Percentiles rank a stretch among this genome's conserved stretches.
Conservation (phyloP, 768 basidiomycete species). For the Boletus pseudo-olivaceus region DNA sequence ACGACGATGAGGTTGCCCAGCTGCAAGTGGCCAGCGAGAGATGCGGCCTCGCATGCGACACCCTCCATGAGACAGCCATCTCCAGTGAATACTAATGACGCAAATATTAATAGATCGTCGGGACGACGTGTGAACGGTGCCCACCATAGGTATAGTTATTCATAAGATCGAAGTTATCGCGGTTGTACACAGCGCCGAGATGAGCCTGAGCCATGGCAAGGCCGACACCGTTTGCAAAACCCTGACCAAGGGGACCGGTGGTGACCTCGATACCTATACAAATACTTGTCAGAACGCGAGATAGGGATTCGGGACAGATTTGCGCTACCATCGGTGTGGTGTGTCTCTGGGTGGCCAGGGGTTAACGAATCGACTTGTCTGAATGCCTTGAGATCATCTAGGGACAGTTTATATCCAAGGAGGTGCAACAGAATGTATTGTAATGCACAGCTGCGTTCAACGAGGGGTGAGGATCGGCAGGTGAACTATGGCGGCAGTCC, state of each 20-base stretch:
- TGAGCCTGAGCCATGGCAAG: slow-evolving; percentile 92
- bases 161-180: slow-evolving; percentile 73
- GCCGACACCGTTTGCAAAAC: slow-evolving; percentile 91
- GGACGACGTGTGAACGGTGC: slow-evolving; percentile 5
- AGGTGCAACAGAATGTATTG: slow-evolving; percentile 93
- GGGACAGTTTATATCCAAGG: slow-evolving; percentile 83
- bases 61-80: slow-evolving; percentile 98
- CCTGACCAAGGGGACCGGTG: slow-evolving; percentile 94
- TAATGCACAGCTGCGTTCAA: slow-evolving; percentile 69
- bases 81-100: slow-evolving; percentile 70
- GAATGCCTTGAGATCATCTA: slow-evolving; percentile 93
- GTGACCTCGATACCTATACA: slow-evolving; percentile 77
- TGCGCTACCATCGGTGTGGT: slow-evolving; percentile 57
- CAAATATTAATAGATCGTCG: slow-evolving; percentile 2
- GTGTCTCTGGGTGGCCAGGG: slow-evolving; percentile 87
- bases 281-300: slow-evolving; percentile 3
- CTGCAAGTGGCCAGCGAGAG: slow-evolving; percentile 90
- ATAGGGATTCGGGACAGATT: neutral
- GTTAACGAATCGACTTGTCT: slow-evolving; percentile 87
- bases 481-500: neutral
- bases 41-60: slow-evolving; percentile 88
- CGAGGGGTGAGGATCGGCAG: slow-evolving; percentile 2
- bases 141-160: slow-evolving; percentile 88
- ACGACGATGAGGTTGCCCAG: slow-evolving; percentile 91
- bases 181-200: slow-evolving; percentile 86